These are phyloP conservation scores for Wakefieldia striispora DNA, from an alignment of 768 basidiomycete genomes.

Conservation along the genomic window DNA sequence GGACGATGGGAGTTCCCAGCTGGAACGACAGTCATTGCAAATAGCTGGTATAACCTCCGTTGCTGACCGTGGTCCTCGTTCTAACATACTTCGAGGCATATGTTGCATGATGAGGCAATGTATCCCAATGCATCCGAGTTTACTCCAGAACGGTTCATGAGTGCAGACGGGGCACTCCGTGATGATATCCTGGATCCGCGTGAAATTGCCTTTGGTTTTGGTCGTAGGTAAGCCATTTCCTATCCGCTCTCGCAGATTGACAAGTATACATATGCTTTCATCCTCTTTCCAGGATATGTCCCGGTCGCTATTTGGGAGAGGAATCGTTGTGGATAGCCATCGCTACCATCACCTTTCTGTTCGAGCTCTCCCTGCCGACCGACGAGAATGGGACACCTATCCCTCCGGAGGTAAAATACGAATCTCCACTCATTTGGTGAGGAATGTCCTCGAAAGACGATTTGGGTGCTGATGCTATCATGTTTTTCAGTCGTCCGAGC, in stretches of 20 bases:
- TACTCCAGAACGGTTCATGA: conserved; percentile 1
- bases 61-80: not conserved
- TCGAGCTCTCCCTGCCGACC: conserved; percentile 1
- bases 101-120: conserved; percentile 1
- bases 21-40: conserved; percentile 3
- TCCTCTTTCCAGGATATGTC: not conserved
- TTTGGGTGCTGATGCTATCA: not conserved
- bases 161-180: not conserved
- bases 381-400: not conserved
- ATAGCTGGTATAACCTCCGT: not conserved
- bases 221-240: not conserved
- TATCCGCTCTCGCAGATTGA: not conserved
- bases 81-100: conserved; percentile 1
- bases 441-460: not conserved
- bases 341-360: not conserved
- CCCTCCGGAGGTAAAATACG: not conserved
- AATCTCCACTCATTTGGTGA: conserved; percentile 1
- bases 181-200: conserved; percentile 1
- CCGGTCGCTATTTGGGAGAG: conserved; percentile 4
- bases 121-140: conserved; percentile 3
- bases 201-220: conserved; percentile 7
- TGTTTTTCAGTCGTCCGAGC: not conserved
- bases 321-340: conserved; percentile 5
- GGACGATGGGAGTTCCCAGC: conserved; percentile 1
- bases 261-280: not conserved